Evolutionary conservation across 768 basidiomycete species (phyloP).

Genomic region (Strobilomyces dryophilus): DNA sequence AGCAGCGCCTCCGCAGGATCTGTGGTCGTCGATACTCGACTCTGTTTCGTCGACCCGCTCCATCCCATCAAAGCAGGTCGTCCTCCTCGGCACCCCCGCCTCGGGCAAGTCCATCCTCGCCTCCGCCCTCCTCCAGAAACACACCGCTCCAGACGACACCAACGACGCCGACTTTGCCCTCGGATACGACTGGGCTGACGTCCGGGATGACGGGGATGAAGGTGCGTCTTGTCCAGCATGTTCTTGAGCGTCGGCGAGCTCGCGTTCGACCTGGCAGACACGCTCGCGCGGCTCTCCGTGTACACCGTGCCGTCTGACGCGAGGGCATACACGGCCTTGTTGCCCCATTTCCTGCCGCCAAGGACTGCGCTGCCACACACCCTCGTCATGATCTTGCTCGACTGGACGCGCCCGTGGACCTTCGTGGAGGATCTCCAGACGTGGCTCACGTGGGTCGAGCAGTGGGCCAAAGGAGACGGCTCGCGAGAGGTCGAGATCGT

Average conservation of each 20-base stretch:
- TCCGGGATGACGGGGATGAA: slow-evolving; percentile 91
- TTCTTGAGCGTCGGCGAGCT: not conserved
- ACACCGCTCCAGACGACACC: slow-evolving; percentile 45
- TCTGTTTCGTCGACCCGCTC: slow-evolving; percentile 78
- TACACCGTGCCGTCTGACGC: slow-evolving; percentile 85
- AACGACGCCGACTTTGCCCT: slow-evolving; percentile 76
- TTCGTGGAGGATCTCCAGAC: slow-evolving; percentile 81
- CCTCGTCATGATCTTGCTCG: slow-evolving; percentile 78
- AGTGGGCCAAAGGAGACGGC: slow-evolving; percentile 66
- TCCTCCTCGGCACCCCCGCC: slow-evolving; percentile 76
- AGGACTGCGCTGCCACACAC: slow-evolving; percentile 63
- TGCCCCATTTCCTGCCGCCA: slow-evolving; percentile 80
- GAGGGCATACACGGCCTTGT: slow-evolving; percentile 61
- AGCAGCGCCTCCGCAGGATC: slow-evolving; percentile 69
- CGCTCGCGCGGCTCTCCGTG: slow-evolving; percentile 82
- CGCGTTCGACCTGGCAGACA: slow-evolving; percentile 48
- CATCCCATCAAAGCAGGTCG: slow-evolving; percentile 81
- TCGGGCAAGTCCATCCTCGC: slow-evolving; percentile 77
- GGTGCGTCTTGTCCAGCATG: slow-evolving; percentile 44
- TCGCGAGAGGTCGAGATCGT: slow-evolving; percentile 69
- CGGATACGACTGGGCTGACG: slow-evolving; percentile 90
- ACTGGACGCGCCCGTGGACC: slow-evolving; percentile 94
- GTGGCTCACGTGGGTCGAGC: slow-evolving; percentile 86
- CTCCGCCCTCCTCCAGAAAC: slow-evolving; percentile 68
- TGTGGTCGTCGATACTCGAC: slow-evolving; percentile 93